Conservation (phyloP, 2,329 filamentous ascomycete species). For the Aspergillus sp. region DNA sequence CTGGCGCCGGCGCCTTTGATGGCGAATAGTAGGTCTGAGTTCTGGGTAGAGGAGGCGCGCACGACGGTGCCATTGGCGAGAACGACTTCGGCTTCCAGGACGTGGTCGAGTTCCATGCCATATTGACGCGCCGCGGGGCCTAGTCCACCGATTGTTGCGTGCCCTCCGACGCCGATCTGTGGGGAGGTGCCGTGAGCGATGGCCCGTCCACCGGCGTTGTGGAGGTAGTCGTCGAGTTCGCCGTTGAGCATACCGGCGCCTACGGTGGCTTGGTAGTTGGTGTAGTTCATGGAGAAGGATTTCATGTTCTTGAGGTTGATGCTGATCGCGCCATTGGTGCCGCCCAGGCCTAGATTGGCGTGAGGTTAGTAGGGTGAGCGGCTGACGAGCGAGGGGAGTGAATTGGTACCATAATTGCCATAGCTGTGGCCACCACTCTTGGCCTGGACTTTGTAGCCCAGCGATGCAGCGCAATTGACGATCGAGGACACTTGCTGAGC, state of each 20-base stretch:
- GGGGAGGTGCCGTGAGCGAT: conserved; percentile 44
- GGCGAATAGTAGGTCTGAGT: conserved; percentile 39
- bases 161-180: conserved; percentile 43
- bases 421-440: conserved; percentile 58
- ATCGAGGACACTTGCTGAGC: conserved; percentile 47
- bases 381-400: not conserved
- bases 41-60: conserved; percentile 28
- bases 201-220: conserved; percentile 34
- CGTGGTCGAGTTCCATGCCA: conserved; percentile 54
- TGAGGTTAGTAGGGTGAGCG: not conserved
- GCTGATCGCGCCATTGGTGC: conserved; percentile 31
- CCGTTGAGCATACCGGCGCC: conserved; percentile 36
- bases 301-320: conserved; percentile 35
- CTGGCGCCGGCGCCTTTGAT: conserved; percentile 40
- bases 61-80: conserved; percentile 42
- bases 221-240: conserved; percentile 34
- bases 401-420: conserved; percentile 48
- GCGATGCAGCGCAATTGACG: conserved; percentile 48
- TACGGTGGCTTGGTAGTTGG: conserved; percentile 35
- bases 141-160: conserved; percentile 42
- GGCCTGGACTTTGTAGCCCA: conserved; percentile 52
- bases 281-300: conserved; percentile 34
- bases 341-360: conserved; percentile 28
- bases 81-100: conserved; percentile 51
- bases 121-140: conserved; percentile 49